Evolutionary conservation across 2,329 filamentous ascomycete genomes (phyloP), one percentile per base, ranked within the genome.

Genomic region (Daldinia eschscholtzii): DNA sequence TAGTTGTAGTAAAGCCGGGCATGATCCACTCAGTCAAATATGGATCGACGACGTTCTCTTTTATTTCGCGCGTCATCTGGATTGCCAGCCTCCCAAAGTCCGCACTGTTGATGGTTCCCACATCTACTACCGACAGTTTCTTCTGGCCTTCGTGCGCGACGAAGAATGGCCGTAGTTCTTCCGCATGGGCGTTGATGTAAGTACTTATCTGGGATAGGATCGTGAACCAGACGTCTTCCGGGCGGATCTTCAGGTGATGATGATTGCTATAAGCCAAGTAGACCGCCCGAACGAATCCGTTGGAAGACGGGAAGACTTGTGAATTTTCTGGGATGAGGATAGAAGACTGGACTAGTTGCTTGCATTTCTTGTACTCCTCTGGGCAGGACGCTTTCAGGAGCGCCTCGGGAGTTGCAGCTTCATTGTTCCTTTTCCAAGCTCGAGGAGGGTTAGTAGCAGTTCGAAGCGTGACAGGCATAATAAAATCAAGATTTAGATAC

Each of bases 151-250:
- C 60, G 67, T 85, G 83, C 0, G 73, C 58, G 2, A 86, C 83
- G 60, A 87, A 85, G 7, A 72, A 63, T 0, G 65, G 64, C 10
- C 83, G 78, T 5, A 87, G 75, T n/a, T 81, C 74, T 67, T 86
- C 82, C 3, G 83, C 78, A 65, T 86, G 76, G 1, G 74, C 79
- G 57, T 85, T 85, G 71, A 87, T 76, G 68, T 80, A 85, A 61
- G 81, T 76, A 70, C 78, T 82, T 1, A 87, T 70, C 67, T 88
- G 85, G 0, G 80, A 78, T 0, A 87, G 72, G 67, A 87, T 85
- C 5, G 84, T 76, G 50, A 86, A 79, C 85, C 85, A 88, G 15
- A 87, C 73, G 64, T 88, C 85, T 30, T 88, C 85, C 0, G 85
- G 85, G 0, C 85, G 82, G 52, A 87, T 75, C 1, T 73, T 74